Evolutionary conservation across 2,329 filamentous ascomycete species (phyloP), one percentile per base, ranked within the genome.

Genomic region (Aureobasidium pullulans): DNA sequence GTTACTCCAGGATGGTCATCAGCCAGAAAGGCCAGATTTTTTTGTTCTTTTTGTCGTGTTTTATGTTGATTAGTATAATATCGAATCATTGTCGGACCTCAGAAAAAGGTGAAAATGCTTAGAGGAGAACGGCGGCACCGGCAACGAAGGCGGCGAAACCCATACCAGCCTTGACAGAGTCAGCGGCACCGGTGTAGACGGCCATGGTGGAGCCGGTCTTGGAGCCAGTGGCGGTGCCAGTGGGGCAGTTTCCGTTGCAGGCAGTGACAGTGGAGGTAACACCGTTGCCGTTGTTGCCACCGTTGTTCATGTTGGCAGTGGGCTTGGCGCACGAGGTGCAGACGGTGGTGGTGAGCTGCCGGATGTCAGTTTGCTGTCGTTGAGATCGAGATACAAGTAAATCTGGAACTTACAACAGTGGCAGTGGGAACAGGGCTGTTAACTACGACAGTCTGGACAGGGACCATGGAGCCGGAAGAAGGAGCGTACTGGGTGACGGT

Each of bases 391-490:
- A 28, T 47, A 28, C 19, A 23, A 32, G 19, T 47, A 23, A 36
- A 40, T 40, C 13, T 36, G 8, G 42, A 23, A 8, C 42, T 44
- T 44, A 44, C 42, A 11, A 15, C 11, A 28, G 59, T 60, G 49
- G 39, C 58, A 19, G 48, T 53, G 19, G 57, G 57, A 32, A 50
- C 23, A n/a, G 46, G 32, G 16, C 7, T 10, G 40, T 54, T 56
- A 39, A 61, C 53, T 19, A 57, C 46, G 37, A 49, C 23, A 32
- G 52, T 61, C 42, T 46, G 23, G 53, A 61, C 36, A 34, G 63
- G 63, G 23, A 36, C 63, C 64, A 6, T 67, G 40, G 70, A 63
- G 40, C 69, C 44, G 43, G 49, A 16, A 36, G 42, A 47, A 39
- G 58, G 39, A 31, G 48, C 37, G 59, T 56, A 56, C 34, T 54